These are phyloP conservation scores for Phytophthora kernoviae DNA, from an alignment of 352 stramenopile genomes.

Conservation along the genomic window DNA sequence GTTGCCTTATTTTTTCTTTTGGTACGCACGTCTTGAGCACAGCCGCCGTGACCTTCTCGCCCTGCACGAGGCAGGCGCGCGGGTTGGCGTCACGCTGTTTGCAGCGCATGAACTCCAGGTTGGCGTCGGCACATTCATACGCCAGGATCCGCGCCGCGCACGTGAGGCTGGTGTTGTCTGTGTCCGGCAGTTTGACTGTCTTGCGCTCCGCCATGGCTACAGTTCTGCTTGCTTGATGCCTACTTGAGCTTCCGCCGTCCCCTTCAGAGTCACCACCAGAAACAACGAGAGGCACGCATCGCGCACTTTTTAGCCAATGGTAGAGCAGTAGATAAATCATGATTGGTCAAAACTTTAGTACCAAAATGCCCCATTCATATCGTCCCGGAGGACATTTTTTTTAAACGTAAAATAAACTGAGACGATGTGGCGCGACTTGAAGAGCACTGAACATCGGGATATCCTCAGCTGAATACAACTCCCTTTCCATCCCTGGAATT, in stretches of 20 bases:
- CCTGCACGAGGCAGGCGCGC: conserved; percentile 77
- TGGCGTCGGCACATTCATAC: conserved; percentile 82
- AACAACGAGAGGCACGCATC: conserved; percentile 29
- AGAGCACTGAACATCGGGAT: too few species aligned
- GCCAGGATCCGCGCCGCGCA: conserved; percentile 83
- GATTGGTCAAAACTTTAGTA: too few species aligned
- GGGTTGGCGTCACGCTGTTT: conserved; percentile 87
- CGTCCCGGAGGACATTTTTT: too few species aligned
- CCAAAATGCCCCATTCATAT: too few species aligned
- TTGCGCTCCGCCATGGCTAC: conserved; percentile 48
- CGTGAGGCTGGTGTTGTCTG: conserved; percentile 89
- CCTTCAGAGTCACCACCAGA: conserved; percentile 35
- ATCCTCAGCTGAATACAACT: too few species aligned
- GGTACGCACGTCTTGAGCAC: conserved; percentile 83
- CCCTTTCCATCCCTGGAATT: too few species aligned
- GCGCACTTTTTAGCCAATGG: too few species aligned
- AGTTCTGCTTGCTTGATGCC: not conserved
- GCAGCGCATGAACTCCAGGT: conserved; percentile 87
- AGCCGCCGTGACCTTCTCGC: conserved; percentile 88
- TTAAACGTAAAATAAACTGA: too few species aligned
- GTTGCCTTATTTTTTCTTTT: too few species aligned
- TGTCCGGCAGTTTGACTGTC: conserved; percentile 66
- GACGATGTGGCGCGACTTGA: too few species aligned
- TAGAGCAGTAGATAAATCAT: too few species aligned
- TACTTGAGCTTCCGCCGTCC: conserved; percentile 10